Percentiles rank a stretch among this genome's conserved stretches.
Evolutionary conservation across 345 rosid genomes (phyloP).

Genomic region (Bruguiera sexangula): DNA sequence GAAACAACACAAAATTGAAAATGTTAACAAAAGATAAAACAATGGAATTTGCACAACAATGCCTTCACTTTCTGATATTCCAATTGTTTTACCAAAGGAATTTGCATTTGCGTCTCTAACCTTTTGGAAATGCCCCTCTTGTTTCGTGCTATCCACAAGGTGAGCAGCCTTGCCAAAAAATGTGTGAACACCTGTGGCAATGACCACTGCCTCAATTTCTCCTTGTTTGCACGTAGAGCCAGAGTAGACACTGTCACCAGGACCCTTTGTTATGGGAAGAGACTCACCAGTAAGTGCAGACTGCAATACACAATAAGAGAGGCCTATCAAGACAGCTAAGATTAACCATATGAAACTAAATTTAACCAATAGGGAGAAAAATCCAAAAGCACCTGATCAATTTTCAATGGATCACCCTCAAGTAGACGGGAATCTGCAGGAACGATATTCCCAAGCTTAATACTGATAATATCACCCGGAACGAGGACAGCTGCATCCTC

Average conservation of each 20-base stretch:
- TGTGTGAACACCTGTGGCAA: no score
- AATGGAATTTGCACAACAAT: background rate
- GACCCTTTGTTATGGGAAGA: no score
- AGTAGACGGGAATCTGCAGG: constrained; percentile 76
- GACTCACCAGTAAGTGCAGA: no score
- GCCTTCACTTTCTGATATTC: background rate
- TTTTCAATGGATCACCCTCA: constrained; percentile 65
- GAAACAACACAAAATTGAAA: constrained; percentile 66
- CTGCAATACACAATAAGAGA: no score
- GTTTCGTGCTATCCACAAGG: constrained; percentile 12
- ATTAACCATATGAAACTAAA: no score
- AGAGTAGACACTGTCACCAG: no score
- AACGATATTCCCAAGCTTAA: constrained; percentile 66
- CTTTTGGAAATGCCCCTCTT: constrained; percentile 90
- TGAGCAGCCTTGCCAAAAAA: no score
- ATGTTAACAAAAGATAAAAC: constrained; percentile 73
- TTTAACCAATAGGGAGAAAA: background rate
- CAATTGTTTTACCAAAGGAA: background rate
- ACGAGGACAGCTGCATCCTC: constrained; percentile 61
- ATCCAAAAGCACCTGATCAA: constrained; percentile 50
- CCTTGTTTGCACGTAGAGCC: no score
- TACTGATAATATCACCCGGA: constrained; percentile 67
- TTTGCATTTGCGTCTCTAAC: constrained; percentile 17
- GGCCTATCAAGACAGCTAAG: no score
- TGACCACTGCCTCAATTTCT: no score